Percentiles rank a stretch among this genome's conserved stretches.
Conservation (phyloP, 441 rosid species). For the Syzygium syzygioides region DNA sequence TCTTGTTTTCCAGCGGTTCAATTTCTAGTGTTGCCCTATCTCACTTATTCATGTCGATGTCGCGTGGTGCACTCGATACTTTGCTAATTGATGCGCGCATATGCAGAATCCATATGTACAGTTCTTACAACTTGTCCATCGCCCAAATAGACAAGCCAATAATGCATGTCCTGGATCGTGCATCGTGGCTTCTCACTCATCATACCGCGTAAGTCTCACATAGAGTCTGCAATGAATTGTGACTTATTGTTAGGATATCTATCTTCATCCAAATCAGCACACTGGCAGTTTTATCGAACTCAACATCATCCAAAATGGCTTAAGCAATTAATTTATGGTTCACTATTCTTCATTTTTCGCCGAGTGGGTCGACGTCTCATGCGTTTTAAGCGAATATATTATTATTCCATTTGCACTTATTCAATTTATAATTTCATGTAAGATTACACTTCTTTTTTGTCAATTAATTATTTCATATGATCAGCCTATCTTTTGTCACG, state of each 20-base stretch:
- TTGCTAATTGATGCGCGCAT: rapidly evolving
- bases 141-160: not conserved
- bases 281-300: rapidly evolving
- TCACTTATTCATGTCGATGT: not conserved
- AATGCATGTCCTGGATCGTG: not conserved
- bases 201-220: not conserved
- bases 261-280: not conserved
- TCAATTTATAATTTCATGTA: not conserved
- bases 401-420: not conserved
- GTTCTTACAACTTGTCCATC: not conserved
- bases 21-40: not conserved
- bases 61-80: too few relatives aligned
- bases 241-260: not conserved
- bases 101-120: not conserved
- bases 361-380: rapidly evolving
- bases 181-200: not conserved
- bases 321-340: not conserved
- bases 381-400: not conserved
- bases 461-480: not conserved
- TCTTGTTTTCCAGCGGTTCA: not conserved
- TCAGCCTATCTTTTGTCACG: not conserved
- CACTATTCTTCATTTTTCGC: not conserved
- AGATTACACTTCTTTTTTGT: not conserved
- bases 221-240: not conserved
- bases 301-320: not conserved